A percentile compares a stretch with the other conserved stretches of the same genome.
Conservation (phyloP, 164 flowering plant genomes). For the Nymphaea thermarum region DNA sequence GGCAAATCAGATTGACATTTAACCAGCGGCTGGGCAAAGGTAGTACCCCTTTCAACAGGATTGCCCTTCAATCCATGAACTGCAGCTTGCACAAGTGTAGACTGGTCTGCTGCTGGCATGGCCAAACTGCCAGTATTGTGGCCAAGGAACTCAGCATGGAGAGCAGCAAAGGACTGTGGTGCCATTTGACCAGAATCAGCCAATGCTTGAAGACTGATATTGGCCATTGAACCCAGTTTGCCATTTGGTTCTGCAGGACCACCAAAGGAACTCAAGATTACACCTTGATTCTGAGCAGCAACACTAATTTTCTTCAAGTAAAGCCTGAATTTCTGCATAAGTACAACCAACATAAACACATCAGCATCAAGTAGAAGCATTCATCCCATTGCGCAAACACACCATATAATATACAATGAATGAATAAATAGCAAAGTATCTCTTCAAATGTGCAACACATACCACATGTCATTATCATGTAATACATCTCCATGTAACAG, state of each 20-base stretch:
- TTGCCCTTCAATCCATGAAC: conserved; percentile 33
- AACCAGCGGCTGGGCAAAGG: conserved; percentile 43
- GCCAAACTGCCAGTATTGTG: conserved; percentile 39
- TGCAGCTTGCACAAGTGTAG: conserved; percentile 41
- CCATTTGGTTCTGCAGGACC: conserved; percentile 38
- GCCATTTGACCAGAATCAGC: conserved; percentile 76
- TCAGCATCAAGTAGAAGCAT: background rate
- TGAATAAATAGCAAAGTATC: background rate
- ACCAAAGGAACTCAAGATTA: conserved; percentile 33
- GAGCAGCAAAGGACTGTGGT: conserved; percentile 59
- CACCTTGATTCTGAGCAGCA: conserved; percentile 44
- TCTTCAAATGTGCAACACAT: background rate
- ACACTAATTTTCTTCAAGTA: conserved; percentile 71
- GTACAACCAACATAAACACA: background rate
- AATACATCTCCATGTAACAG: background rate
- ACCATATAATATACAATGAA: background rate
- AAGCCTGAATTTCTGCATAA: conserved; percentile 66
- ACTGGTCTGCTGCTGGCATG: conserved; percentile 37
- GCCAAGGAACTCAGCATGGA: conserved; percentile 66
- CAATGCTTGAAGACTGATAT: conserved; percentile 59
- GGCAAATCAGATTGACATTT: conserved; percentile 38
- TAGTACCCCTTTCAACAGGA: conserved; percentile 37
- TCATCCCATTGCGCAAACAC: background rate
- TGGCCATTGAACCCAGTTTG: conserved; percentile 37
- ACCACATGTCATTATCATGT: background rate